Evolutionary conservation across 306 rosid species (phyloP).

Genomic region (Chamaecrista fasciculata): DNA sequence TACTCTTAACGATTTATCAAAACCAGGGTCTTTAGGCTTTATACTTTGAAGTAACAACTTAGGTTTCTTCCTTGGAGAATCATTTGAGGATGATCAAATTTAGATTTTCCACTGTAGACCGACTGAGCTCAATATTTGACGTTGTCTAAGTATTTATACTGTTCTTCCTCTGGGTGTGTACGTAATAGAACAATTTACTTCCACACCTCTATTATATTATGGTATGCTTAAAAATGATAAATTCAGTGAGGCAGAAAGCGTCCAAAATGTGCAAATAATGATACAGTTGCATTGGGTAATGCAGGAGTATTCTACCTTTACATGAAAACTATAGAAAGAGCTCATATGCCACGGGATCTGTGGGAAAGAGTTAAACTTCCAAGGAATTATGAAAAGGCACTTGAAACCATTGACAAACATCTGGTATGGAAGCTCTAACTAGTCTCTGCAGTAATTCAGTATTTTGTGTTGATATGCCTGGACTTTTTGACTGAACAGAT

Average conservation of each 20-base stretch:
- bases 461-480: slow-evolving; percentile 20
- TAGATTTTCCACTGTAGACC: neutral
- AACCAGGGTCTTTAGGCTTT: neutral
- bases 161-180: neutral
- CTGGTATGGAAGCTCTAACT: slow-evolving; percentile 49
- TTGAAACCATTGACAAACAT: slow-evolving; percentile 79
- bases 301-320: slow-evolving; percentile 92
- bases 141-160: neutral
- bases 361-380: slow-evolving; percentile 98
- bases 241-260: neutral
- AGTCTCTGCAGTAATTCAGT: neutral
- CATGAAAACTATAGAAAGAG: slow-evolving; percentile 94
- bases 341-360: slow-evolving; percentile 85
- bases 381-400: slow-evolving; percentile 80
- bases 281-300: slow-evolving; percentile 24
- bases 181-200: slow-evolving; percentile 14
- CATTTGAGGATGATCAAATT: neutral
- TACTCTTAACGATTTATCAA: neutral
- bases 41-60: neutral
- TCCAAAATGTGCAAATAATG: slow-evolving; percentile 10
- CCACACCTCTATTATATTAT: neutral
- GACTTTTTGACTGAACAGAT: slow-evolving; percentile 46
- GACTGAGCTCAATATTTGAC: neutral
- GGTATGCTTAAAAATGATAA: neutral
- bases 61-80: slow-evolving; percentile 13